Evolutionary conservation across 2,329 filamentous ascomycete species (phyloP), one percentile per base, ranked within the genome.

Genomic region (Leptosphaerulina australis): DNA sequence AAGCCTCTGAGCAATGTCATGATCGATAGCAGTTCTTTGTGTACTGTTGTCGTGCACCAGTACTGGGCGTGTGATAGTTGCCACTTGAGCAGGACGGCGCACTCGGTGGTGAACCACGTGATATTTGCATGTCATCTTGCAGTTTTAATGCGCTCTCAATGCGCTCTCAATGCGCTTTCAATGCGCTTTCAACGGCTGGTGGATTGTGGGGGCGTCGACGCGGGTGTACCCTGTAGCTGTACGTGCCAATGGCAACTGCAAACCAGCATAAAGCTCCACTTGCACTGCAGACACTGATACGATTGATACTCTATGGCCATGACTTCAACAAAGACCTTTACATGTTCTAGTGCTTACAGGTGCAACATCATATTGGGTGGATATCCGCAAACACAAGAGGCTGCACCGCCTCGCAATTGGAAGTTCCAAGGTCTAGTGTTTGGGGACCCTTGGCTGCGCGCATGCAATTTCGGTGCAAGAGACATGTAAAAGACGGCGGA

Each of bases 401-500:
- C 44, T 36, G 44, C 22, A 30, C 44, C n/a, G 30, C n/a, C 4
- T 30, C 33, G 10, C 10, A 22, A 21, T 17, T 12, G 35, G 10
- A 18, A 20, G 17, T 36, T 8, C 2, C 25, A 22, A 7, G 14
- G n/a, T 12, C 20, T 14, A 2, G 8, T 29, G 20, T 41, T 10
- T 37, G 46, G 48, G 41, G 41, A 26, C 29, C 21, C 28, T 17
- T 20, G 28, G 29, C 28, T 46, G 26, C 33, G 12, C 15, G 38
- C 11, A n/a, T 33, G 33, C 45, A 43, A 24, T 18, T 17, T 35
- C 36, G 48, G 30, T 15, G 41, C 18, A 22, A 41, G 12, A 37
- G 20, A 37, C 36, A 14, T n/a, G 36, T 41, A 25, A 30, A 20
- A 43, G 12, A 18, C 18, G 24, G 48, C 48, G 48, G 48, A 17